phyloP scores from a whole-genome alignment of 1,284 basidiomycete genomes.

The Ustilago curta region DNA sequence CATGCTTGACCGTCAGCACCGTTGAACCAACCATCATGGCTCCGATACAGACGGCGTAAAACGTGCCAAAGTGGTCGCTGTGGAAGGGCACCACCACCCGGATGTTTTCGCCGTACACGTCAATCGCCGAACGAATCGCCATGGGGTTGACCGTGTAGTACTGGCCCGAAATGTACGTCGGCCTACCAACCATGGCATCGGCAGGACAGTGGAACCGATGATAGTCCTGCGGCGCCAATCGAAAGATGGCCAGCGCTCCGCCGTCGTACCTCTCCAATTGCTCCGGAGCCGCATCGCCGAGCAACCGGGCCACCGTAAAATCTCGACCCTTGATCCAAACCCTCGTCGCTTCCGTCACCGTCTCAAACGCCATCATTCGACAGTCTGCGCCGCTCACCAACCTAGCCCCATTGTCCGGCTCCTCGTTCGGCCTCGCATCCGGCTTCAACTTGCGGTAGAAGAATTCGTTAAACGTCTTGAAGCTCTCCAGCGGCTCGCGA shows the following conservation, averaged over 20 bases:
- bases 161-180: constrained; percentile 71
- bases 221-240: constrained; percentile 86
- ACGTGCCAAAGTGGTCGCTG: constrained; percentile 58
- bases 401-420: constrained; percentile 78
- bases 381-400: constrained; percentile 92
- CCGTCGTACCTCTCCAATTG: constrained; percentile 80
- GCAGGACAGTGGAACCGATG: constrained; percentile 96
- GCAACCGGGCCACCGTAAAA: constrained; percentile 82
- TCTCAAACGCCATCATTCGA: constrained; percentile 91
- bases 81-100: constrained; percentile 71
- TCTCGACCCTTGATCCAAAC: constrained; percentile 98
- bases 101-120: constrained; percentile 93
- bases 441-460: constrained; percentile 92
- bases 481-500: constrained; percentile 82
- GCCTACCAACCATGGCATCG: constrained; percentile 76
- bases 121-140: constrained; percentile 81
- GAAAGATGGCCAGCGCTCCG: constrained; percentile 78
- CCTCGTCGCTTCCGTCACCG: constrained; percentile 82
- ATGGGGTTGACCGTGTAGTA: constrained; percentile 76
- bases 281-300: constrained; percentile 74
- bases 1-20: constrained; percentile 84
- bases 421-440: constrained; percentile 81
- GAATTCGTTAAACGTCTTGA: constrained; percentile 88
- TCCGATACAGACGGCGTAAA: constrained; percentile 65
- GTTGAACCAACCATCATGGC: constrained; percentile 76